These are phyloP conservation scores for Roridomyces roridus DNA, from an alignment of 768 basidiomycete species.

Conservation along the genomic window DNA sequence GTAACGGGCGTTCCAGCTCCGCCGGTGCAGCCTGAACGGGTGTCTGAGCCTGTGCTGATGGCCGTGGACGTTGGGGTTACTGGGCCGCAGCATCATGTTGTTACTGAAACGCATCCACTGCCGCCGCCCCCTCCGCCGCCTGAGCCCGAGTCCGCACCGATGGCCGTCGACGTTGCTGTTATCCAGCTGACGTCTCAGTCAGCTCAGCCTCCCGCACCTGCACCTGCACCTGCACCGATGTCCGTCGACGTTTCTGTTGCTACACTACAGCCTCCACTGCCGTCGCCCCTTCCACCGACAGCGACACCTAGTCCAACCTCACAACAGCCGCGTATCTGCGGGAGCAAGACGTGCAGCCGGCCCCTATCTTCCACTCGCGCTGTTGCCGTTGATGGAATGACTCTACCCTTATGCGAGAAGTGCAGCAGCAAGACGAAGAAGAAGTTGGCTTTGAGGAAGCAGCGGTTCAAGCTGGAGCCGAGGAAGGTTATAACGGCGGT, in stretches of 20 bases:
- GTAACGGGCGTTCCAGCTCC: neutral
- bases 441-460: conserved; percentile 48
- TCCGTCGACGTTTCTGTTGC: too few relatives aligned
- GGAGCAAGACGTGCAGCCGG: conserved; percentile 47
- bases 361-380: conserved; percentile 29
- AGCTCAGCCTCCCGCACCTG: too few relatives aligned
- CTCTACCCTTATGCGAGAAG: conserved; percentile 44
- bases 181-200: conserved; percentile 1
- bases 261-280: too few relatives aligned
- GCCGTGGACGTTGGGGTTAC: neutral
- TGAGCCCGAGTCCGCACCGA: neutral
- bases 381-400: conserved; percentile 13
- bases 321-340: conserved; percentile 34
- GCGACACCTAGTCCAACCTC: too few relatives aligned
- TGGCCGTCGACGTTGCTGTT: neutral
- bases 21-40: too few relatives aligned
- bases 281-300: too few relatives aligned
- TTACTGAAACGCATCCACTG: neutral
- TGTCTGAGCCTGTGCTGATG: neutral
- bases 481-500: conserved; percentile 23
- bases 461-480: conserved; percentile 52
- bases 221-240: too few relatives aligned
- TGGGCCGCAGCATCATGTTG: neutral
- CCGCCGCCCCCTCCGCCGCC: neutral
- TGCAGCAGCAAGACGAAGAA: conserved; percentile 53